These are phyloP conservation scores for Coleophoma crateriformis DNA, from an alignment of 2,329 filamentous ascomycete species.

Conservation along the genomic window DNA sequence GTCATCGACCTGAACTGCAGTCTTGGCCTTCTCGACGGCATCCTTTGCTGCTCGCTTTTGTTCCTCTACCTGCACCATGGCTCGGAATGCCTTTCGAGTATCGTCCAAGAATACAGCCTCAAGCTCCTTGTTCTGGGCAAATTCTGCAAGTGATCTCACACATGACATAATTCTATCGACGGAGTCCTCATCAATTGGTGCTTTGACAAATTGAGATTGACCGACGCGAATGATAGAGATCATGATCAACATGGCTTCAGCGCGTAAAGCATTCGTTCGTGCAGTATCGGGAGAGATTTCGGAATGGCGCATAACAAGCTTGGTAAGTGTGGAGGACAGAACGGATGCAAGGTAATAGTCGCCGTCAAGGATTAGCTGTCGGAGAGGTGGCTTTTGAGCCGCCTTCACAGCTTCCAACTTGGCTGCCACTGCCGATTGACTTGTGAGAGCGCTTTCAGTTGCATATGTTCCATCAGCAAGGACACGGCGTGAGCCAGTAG, in stretches of 20 bases:
- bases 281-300: slow-evolving; percentile 83
- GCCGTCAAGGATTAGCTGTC: slow-evolving; percentile 91
- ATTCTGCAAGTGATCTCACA: slow-evolving; percentile 86
- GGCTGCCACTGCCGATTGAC: slow-evolving; percentile 81
- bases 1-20: slow-evolving; percentile 91
- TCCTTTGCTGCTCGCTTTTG: slow-evolving; percentile 96
- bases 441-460: slow-evolving; percentile 92
- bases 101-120: slow-evolving; percentile 92
- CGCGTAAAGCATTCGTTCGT: slow-evolving; percentile 87
- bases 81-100: slow-evolving; percentile 89
- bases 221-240: slow-evolving; percentile 97
- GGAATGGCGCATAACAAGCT: slow-evolving; percentile 94
- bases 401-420: slow-evolving; percentile 95
- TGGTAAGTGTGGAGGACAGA: slow-evolving; percentile 91
- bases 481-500: slow-evolving; percentile 83
- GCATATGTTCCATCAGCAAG: slow-evolving; percentile 96
- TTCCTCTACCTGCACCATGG: slow-evolving; percentile 96
- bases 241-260: slow-evolving; percentile 99
- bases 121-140: slow-evolving; percentile 81
- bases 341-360: slow-evolving; percentile 96
- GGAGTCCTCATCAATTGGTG: slow-evolving; percentile 94
- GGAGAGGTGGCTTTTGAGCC: slow-evolving; percentile 89
- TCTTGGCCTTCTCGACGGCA: slow-evolving; percentile 87
- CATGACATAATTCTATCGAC: slow-evolving; percentile 99
- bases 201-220: slow-evolving; percentile 98